phyloP scores from a whole-genome alignment of 2,329 filamentous ascomycete species.

The Aspergillus caelatus region DNA sequence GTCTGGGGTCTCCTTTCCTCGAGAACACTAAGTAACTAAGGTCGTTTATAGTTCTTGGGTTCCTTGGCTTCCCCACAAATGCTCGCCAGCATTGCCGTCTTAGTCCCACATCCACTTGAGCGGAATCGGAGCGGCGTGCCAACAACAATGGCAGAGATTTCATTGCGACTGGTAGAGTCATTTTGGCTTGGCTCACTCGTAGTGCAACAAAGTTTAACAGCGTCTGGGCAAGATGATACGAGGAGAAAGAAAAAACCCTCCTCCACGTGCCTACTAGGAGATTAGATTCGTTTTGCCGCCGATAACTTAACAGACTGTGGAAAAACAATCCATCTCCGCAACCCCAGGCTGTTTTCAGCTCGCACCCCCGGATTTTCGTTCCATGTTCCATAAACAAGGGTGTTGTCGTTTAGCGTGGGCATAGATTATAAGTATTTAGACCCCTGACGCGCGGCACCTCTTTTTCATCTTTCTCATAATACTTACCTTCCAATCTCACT shows the following conservation, averaged over 20 bases:
- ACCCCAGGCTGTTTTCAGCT: constrained; percentile 18
- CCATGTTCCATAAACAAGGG: background rate
- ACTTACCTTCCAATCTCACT: constrained; percentile 4
- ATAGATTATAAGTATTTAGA: constrained; percentile 7
- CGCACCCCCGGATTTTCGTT: constrained; percentile 10
- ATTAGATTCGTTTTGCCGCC: constrained; percentile 10
- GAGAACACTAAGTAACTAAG: background rate
- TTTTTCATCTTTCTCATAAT: constrained; percentile 5
- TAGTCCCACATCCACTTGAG: constrained; percentile 2
- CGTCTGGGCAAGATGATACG: background rate
- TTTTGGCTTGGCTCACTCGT: background rate
- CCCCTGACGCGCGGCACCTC: constrained; percentile 4
- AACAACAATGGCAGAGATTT: constrained; percentile 11
- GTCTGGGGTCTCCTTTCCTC: background rate
- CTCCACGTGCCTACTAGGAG: background rate
- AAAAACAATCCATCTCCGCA: background rate
- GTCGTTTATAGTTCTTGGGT: constrained; percentile 3
- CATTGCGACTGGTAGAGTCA: background rate
- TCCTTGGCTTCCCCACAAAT: constrained; percentile 10
- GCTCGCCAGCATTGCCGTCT: constrained; percentile 8
- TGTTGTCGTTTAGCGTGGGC: background rate
- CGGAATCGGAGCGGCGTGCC: constrained; percentile 13
- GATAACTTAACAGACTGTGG: constrained; percentile 8
- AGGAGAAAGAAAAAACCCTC: background rate
- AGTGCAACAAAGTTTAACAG: background rate